Percentiles rank a stretch among this genome's conserved stretches.
Conservation (phyloP, 108 stramenopile genomes). For the Nitzschia sp. region DNA sequence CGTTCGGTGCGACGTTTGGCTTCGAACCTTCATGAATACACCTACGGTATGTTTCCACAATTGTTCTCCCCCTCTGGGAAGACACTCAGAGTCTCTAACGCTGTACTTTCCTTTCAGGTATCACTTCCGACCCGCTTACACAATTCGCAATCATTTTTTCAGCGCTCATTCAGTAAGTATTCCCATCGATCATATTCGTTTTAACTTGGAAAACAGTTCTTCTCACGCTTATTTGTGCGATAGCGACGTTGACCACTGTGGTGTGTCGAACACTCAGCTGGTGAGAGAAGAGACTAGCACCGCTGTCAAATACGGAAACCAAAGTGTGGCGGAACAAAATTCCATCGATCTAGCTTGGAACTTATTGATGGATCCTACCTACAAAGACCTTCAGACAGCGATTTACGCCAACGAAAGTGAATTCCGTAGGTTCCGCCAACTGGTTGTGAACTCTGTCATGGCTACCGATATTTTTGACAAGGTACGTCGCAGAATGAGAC, state of each 20-base stretch:
- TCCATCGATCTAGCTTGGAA: constrained; percentile 26
- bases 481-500: neutral
- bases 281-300: constrained; percentile 30
- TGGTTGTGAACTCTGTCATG: constrained; percentile 33
- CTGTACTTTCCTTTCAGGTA: constrained; percentile 17
- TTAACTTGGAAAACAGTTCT: neutral
- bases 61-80: neutral
- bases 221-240: neutral
- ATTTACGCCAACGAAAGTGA: constrained; percentile 29
- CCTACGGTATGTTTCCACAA: neutral
- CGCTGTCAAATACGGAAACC: constrained; percentile 31
- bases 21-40: constrained; percentile 25
- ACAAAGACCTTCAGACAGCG: constrained; percentile 17
- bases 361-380: constrained; percentile 38
- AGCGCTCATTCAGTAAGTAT: constrained; percentile 19
- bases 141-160: constrained; percentile 31
- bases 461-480: constrained; percentile 48
- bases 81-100: constrained; percentile 4
- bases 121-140: constrained; percentile 24
- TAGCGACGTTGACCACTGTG: constrained; percentile 20
- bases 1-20: constrained; percentile 10
- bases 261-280: constrained; percentile 49
- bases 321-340: constrained; percentile 47
- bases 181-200: neutral
- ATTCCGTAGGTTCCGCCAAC: constrained; percentile 26